These are phyloP conservation scores for Raphanus hybrid DNA, from an alignment of 441 rosid species.

Conservation along the genomic window DNA sequence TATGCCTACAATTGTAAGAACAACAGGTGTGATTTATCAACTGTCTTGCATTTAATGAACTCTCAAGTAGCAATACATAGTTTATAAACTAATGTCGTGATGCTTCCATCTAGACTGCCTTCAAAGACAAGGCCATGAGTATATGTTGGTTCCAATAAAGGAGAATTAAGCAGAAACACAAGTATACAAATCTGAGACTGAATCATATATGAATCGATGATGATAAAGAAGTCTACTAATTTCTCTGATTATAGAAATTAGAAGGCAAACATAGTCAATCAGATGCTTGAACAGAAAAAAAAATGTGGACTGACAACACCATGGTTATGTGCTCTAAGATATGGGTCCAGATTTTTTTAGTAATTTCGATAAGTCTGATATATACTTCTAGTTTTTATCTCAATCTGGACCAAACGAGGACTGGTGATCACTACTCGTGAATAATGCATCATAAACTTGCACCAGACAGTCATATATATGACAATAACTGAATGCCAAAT, in stretches of 20 bases:
- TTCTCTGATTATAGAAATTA: background rate
- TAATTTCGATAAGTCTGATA: slow-evolving; percentile 17
- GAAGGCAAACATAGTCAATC: slow-evolving; percentile 15
- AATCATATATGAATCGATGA: background rate
- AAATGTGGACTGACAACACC: slow-evolving; percentile 4
- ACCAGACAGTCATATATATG: background rate
- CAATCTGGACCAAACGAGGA: slow-evolving; percentile 23
- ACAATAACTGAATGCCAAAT: slow-evolving; percentile 5
- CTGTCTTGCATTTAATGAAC: slow-evolving; percentile 11
- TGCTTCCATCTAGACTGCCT: slow-evolving; percentile 11
- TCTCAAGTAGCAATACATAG: slow-evolving; percentile 17
- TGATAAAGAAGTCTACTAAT: background rate
- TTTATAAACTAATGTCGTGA: slow-evolving; percentile 14
- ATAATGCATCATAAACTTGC: slow-evolving; percentile 20
- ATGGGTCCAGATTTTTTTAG: slow-evolving; percentile 8
- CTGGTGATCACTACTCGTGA: slow-evolving; percentile 14
- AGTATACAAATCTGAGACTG: slow-evolving; percentile 6
- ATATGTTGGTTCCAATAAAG: background rate
- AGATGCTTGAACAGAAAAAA: slow-evolving; percentile 11
- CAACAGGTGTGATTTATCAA: slow-evolving; percentile 14
- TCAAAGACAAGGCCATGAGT: slow-evolving; percentile 6
- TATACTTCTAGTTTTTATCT: background rate
- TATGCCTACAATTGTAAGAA: slow-evolving; percentile 18
- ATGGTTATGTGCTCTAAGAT: slow-evolving; percentile 19
- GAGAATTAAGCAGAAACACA: slow-evolving; percentile 28